Percentiles rank a stretch among this genome's conserved stretches.
Conservation (phyloP, 202 grass and related monocot genomes). For the Sporobolus alterniflorus region DNA sequence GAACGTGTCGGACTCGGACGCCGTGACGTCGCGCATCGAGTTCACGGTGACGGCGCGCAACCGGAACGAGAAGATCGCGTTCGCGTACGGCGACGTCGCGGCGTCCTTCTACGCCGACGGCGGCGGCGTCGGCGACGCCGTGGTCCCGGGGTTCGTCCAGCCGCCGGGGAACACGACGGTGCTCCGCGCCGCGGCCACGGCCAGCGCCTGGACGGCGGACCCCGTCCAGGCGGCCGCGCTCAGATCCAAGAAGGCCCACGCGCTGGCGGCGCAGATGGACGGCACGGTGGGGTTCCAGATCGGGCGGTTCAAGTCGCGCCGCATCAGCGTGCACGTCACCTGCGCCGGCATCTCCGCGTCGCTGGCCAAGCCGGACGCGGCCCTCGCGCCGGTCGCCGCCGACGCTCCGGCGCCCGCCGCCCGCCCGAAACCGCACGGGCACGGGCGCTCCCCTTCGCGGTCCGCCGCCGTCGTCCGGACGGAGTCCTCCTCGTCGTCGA, state of each 20-base stretch:
- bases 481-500: neutral
- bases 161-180: conserved; percentile 68
- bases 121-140: conserved; percentile 64
- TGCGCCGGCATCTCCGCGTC: conserved; percentile 62
- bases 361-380: conserved; percentile 36
- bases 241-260: conserved; percentile 65
- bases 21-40: conserved; percentile 80
- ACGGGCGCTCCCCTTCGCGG: conserved; percentile 34
- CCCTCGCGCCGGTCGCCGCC: conserved; percentile 23
- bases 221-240: conserved; percentile 60
- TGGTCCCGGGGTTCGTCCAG: conserved; percentile 79
- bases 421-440: neutral
- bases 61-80: conserved; percentile 84
- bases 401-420: conserved; percentile 22
- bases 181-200: conserved; percentile 54
- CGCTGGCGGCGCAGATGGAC: conserved; percentile 67
- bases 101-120: conserved; percentile 57
- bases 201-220: conserved; percentile 49
- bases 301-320: conserved; percentile 73
- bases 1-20: conserved; percentile 77
- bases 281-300: conserved; percentile 84
- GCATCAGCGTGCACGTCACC: conserved; percentile 68
- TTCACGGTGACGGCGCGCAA: conserved; percentile 86
- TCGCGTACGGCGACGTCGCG: conserved; percentile 75
- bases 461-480: conserved; percentile 16